A percentile compares a stretch with the other conserved stretches of the same genome.
Conservation (phyloP, 495 filamentous ascomycete species). For the Trichoderma reesei region DNA sequence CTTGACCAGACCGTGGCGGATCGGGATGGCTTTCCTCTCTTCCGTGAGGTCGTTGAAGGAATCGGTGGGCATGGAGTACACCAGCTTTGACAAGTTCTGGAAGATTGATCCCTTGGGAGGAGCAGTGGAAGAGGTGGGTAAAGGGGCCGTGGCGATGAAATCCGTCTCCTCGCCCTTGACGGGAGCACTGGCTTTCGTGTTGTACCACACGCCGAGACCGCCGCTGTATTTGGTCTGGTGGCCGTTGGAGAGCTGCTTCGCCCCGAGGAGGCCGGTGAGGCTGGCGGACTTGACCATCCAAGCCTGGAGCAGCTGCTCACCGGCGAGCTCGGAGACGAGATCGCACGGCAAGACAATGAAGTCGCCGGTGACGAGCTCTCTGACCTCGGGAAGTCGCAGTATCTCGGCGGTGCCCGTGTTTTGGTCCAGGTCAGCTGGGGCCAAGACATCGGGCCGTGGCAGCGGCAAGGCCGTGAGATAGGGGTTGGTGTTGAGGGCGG, state of each 20-base stretch:
- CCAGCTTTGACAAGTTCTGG: slow-evolving; percentile 51
- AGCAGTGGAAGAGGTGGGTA: slow-evolving; percentile 45
- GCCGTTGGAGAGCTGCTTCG: slow-evolving; percentile 25
- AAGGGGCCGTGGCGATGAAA: slow-evolving; percentile 65
- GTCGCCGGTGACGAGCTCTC: slow-evolving; percentile 62
- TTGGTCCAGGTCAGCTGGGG: slow-evolving; percentile 60
- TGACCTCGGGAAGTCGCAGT: slow-evolving; percentile 69
- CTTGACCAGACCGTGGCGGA: slow-evolving; percentile 61
- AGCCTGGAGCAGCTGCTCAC: slow-evolving; percentile 68
- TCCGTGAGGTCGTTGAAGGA: slow-evolving; percentile 72
- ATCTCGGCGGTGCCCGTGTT: slow-evolving; percentile 83
- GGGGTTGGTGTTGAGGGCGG: slow-evolving; percentile 76
- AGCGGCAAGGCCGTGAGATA: slow-evolving; percentile 72
- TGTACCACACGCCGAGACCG: slow-evolving; percentile 80
- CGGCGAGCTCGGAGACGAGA: slow-evolving; percentile 80
- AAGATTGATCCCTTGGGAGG: slow-evolving; percentile 52
- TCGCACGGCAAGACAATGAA: slow-evolving; percentile 92
- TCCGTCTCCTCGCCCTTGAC: slow-evolving; percentile 88
- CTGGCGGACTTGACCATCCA: slow-evolving; percentile 82
- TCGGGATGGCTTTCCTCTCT: slow-evolving; percentile 56
- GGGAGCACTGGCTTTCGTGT: slow-evolving; percentile 63
- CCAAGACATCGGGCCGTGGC: slow-evolving; percentile 63
- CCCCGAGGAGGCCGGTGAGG: slow-evolving; percentile 38
- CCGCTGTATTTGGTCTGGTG: slow-evolving; percentile 42
- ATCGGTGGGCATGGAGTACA: slow-evolving; percentile 70